Conservation (phyloP, 169 alveolate species). For the Eimeria falciformis region DNA sequence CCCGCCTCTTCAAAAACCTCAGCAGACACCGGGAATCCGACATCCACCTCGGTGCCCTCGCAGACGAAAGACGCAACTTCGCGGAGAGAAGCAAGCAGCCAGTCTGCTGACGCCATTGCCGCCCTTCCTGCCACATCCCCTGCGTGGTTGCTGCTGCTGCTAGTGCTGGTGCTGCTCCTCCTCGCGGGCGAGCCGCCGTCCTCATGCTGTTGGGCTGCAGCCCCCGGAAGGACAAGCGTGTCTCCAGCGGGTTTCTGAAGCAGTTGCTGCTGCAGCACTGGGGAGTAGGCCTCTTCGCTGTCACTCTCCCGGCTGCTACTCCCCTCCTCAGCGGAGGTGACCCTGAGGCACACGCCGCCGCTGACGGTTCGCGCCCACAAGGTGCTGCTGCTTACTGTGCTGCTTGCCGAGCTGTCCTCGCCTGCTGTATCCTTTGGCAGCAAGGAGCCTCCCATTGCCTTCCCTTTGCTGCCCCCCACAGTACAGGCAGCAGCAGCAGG, state of each 20-base stretch:
- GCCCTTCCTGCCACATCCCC: background rate
- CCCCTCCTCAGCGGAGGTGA: constrained; percentile 3
- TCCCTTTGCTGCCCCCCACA: too few relatives aligned
- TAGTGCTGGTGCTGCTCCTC: constrained; percentile 4
- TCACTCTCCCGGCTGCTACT: constrained; percentile 12
- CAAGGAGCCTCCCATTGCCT: background rate
- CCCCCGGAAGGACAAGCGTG: background rate
- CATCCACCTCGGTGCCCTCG: constrained; percentile 8
- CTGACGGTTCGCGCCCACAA: constrained; percentile 18
- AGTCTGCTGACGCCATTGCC: background rate
- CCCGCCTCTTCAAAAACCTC: constrained; percentile 21
- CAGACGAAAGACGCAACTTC: background rate
- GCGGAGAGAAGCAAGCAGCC: background rate
- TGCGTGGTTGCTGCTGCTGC: background rate
- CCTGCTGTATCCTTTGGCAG: background rate
- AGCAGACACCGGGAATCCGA: background rate
- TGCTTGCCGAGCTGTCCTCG: background rate
- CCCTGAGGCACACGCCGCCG: constrained; percentile 12
- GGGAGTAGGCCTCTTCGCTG: background rate
- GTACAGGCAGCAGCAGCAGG: background rate
- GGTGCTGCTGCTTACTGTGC: background rate
- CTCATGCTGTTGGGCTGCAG: background rate
- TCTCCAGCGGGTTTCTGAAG: background rate
- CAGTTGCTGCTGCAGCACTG: background rate
- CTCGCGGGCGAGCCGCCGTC: background rate